Conservation (phyloP, 257 asterid genomes). For the Solanum verrucosum region DNA sequence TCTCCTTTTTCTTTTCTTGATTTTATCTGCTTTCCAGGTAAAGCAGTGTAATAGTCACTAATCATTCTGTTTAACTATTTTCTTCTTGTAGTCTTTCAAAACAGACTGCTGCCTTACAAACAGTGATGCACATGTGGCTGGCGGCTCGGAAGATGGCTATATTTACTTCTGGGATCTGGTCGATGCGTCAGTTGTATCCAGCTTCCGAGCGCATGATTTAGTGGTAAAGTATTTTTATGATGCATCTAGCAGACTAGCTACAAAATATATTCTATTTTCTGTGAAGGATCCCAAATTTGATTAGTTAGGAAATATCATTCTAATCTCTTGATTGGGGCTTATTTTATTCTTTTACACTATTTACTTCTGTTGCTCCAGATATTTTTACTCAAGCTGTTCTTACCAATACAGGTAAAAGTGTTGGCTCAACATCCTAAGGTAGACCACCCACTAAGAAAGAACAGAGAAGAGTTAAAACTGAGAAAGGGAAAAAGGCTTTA, state of each 20-base stretch:
- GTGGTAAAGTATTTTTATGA: conserved; percentile 57
- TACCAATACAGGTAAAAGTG: background rate
- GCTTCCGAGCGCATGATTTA: conserved; percentile 75
- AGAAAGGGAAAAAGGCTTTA: background rate
- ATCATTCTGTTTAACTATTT: background rate
- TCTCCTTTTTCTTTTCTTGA: background rate
- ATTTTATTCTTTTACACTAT: background rate
- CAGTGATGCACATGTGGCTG: conserved; percentile 80
- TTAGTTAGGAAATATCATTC: background rate
- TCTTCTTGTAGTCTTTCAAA: conserved; percentile 59
- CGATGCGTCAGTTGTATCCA: conserved; percentile 64
- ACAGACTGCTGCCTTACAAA: conserved; percentile 93
- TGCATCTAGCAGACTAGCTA: background rate
- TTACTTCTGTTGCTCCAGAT: background rate
- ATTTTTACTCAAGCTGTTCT: background rate
- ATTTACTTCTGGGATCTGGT: conserved; percentile 95
- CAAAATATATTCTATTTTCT: background rate
- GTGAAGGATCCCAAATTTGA: background rate
- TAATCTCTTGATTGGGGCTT: background rate
- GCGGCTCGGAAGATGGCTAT: conserved; percentile 94
- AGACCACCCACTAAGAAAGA: background rate
- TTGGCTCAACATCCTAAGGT: background rate
- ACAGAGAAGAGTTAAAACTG: background rate
- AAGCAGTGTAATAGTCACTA: background rate
- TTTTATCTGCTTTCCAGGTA: background rate